Base-by-base conservation (phyloP, 2,329 filamentous ascomycete species). In the Tolypocladium pustulatum region DNA sequence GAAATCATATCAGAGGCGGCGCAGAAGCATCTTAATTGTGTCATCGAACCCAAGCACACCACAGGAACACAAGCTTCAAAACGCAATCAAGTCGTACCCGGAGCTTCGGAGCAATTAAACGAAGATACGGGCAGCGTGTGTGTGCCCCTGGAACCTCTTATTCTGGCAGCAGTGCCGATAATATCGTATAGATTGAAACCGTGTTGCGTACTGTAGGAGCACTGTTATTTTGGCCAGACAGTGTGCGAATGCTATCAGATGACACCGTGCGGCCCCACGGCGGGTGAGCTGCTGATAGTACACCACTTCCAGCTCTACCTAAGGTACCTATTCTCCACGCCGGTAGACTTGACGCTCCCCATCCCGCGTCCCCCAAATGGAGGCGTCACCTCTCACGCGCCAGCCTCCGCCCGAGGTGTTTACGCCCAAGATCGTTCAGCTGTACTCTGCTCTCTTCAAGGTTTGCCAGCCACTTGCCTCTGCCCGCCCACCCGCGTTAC, bases 321-420 rank as follows among this genome's bases (percentile, higher is more conserved):
- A n/a, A n/a, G n/a, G n/a, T n/a, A n/a, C n/a, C n/a, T 30, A 40
- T 17, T 17, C 8, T 38, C 53, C 54, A 55, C 54, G 49, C 34
- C 30, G 7, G 20, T 30, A 34, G 49, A n/a, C 20, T 8, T 22
- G 30, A 22, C 34, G 49, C 30, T 22, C 30, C 20, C 20, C 37
- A 54, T 7, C 46, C 30, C 49, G 25, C 40, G n/a, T 37, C 12
- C 57, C 20, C 41, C 55, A 59, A 63, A 95, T 95, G 90, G 90
- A 96, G 78, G 82, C 86, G 67, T 97, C 93, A 71, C 94, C 94
- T 63, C 83, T 99, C 71, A 96, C 92, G 59, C 91, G 95, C 75
- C 91, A 97, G 80, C 85, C 85, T 74, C 85, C 91, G 68, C 94
- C 93, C 58, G 89, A 95, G 73, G 84, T 88, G 46, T 97, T 99